A percentile compares a stretch with the other conserved stretches of the same genome.
Conservation (phyloP, 2,329 filamentous ascomycete species). For the Periglandula ipomoeae region DNA sequence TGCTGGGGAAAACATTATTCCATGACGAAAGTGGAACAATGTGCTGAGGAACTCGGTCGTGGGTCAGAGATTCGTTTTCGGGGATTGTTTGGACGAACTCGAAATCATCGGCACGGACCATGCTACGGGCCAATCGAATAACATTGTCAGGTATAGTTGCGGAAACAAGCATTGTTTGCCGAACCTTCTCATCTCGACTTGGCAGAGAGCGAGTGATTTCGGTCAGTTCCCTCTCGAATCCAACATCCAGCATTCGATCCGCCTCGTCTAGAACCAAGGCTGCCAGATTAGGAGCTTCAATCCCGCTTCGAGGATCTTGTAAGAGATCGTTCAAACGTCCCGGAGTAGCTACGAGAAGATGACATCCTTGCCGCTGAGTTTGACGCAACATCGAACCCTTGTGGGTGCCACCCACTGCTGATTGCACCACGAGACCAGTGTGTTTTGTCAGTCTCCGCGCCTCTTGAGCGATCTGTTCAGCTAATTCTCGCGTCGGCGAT, state of each 20-base stretch:
- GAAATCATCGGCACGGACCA: slow-evolving; percentile 71
- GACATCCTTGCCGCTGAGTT: slow-evolving; percentile 69
- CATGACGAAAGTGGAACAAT: slow-evolving; percentile 57
- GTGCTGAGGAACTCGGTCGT: slow-evolving; percentile 75
- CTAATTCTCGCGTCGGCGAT: slow-evolving; percentile 73
- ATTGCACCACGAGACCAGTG: slow-evolving; percentile 59
- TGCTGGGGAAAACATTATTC: slow-evolving; percentile 65
- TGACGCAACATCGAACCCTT: slow-evolving; percentile 59
- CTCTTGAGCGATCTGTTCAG: slow-evolving; percentile 72
- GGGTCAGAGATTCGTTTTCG: slow-evolving; percentile 74
- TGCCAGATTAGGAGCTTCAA: slow-evolving; percentile 71
- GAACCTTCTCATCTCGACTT: slow-evolving; percentile 48
- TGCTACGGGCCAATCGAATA: slow-evolving; percentile 64
- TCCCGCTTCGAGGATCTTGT: slow-evolving; percentile 50
- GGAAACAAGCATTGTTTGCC: slow-evolving; percentile 92
- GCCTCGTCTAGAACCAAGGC: slow-evolving; percentile 95
- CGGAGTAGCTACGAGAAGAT: slow-evolving; percentile 83
- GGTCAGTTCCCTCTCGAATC: slow-evolving; percentile 58
- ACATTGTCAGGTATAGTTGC: slow-evolving; percentile 85
- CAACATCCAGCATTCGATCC: slow-evolving; percentile 97
- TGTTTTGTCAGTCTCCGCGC: slow-evolving; percentile 55
- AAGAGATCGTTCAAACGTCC: slow-evolving; percentile 80
- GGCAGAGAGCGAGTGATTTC: slow-evolving; percentile 57
- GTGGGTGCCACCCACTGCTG: slow-evolving; percentile 85
- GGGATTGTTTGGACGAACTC: slow-evolving; percentile 85